phyloP scores from a whole-genome alignment of 148 eudicot genomes.

The Rhododendron ovatum region DNA sequence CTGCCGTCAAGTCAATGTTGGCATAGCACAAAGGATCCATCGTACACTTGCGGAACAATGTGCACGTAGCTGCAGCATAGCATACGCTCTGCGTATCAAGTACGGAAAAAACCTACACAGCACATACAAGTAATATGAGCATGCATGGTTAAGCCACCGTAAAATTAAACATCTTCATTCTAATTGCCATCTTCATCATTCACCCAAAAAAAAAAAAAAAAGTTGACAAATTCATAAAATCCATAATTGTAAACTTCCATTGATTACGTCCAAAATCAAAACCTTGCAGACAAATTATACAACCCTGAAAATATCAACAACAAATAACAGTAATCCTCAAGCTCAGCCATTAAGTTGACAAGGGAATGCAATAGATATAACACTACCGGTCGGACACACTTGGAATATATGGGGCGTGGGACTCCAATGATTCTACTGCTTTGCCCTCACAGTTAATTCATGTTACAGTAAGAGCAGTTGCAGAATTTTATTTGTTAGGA shows the following conservation, averaged over 20 bases:
- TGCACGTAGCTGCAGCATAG: conserved; percentile 55
- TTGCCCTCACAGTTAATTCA: neutral
- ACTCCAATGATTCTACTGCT: neutral
- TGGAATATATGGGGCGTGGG: neutral
- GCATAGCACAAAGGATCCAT: conserved; percentile 58
- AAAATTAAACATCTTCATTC: neutral
- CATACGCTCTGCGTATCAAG: conserved; percentile 57
- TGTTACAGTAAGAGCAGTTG: neutral
- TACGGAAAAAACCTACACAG: conserved; percentile 55
- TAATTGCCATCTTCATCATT: neutral
- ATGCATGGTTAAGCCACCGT: neutral
- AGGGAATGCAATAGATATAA: neutral
- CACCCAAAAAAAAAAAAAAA: neutral
- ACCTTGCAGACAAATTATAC: neutral
- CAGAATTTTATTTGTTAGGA: too few species aligned
- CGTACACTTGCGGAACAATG: conserved; percentile 58
- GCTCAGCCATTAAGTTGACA: neutral
- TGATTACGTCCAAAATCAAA: neutral
- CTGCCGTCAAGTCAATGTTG: conserved; percentile 47
- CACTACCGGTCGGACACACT: neutral
- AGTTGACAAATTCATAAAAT: neutral
- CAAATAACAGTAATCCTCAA: neutral
- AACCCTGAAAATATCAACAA: neutral
- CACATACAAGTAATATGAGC: conserved; percentile 13
- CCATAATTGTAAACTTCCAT: neutral